Evolutionary conservation across 2,329 filamentous ascomycete genomes (phyloP).

Genomic region (Dissoconium aciculare): DNA sequence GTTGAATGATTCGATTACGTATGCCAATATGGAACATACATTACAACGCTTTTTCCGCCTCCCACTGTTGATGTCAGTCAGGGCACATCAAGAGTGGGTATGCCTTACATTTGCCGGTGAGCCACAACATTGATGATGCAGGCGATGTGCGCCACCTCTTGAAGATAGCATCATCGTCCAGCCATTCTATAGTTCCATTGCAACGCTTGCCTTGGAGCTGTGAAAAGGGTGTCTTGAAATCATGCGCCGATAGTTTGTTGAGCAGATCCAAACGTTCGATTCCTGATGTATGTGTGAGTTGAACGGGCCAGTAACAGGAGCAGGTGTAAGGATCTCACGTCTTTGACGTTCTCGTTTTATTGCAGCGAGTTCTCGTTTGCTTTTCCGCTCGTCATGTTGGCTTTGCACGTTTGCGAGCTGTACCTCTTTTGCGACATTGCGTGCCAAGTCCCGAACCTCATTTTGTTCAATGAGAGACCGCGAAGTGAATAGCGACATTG

Average conservation of each 20-base stretch:
- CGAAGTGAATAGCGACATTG: background rate
- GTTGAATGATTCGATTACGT: background rate
- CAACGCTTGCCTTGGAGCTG: background rate
- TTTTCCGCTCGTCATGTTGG: background rate
- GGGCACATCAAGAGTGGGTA: background rate
- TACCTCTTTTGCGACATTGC: background rate
- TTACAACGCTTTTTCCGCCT: background rate
- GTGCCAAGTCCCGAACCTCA: background rate
- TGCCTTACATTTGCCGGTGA: background rate
- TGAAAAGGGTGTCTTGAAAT: background rate
- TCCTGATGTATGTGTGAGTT: background rate
- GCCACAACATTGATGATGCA: background rate
- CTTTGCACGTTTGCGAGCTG: background rate
- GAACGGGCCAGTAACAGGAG: background rate
- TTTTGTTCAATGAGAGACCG: background rate
- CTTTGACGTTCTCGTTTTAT: background rate
- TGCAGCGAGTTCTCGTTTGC: background rate
- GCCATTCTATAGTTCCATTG: background rate
- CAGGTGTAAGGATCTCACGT: background rate
- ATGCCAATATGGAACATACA: background rate
- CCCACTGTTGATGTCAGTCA: background rate
- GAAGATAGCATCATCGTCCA: background rate
- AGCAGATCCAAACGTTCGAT: background rate
- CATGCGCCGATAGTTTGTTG: background rate
- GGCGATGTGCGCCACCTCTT: background rate